Evolutionary conservation across 148 eudicot species (phyloP).

Genomic region (Fagopyrum homotropicum): DNA sequence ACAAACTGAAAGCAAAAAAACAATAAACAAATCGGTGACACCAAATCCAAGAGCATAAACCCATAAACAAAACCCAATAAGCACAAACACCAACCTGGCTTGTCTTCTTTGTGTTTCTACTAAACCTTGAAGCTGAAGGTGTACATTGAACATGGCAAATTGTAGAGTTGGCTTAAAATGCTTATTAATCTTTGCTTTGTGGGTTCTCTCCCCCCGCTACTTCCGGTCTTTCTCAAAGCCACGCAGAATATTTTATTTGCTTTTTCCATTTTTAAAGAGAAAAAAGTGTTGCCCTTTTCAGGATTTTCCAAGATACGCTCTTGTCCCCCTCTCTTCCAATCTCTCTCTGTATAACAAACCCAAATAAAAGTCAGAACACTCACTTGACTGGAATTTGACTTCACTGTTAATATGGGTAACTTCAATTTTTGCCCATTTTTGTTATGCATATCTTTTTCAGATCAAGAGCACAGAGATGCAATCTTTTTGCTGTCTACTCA

Average conservation of each 20-base stretch:
- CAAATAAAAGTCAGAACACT: slow-evolving; percentile 1
- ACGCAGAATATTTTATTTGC: slow-evolving; percentile 5
- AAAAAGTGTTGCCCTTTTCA: slow-evolving; percentile 42
- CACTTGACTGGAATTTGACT: not conserved
- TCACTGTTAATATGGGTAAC: not conserved
- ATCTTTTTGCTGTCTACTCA: not conserved
- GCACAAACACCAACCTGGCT: slow-evolving; percentile 15
- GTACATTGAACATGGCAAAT: slow-evolving; percentile 28
- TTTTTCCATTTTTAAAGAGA: slow-evolving; percentile 27
- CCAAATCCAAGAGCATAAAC: slow-evolving; percentile 6
- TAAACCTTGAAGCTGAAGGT: slow-evolving; percentile 13
- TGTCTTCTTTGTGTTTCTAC: slow-evolving; percentile 17
- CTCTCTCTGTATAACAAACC: not conserved
- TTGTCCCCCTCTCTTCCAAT: slow-evolving; percentile 37
- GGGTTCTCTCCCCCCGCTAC: not conserved
- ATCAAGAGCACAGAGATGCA: not conserved
- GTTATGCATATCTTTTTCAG: not conserved
- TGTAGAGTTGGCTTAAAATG: not conserved
- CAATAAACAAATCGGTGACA: slow-evolving; percentile 10
- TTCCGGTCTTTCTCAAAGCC: slow-evolving; percentile 20
- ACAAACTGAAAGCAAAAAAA: slow-evolving; percentile 13
- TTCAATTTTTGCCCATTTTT: not conserved
- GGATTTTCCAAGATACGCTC: slow-evolving; percentile 59
- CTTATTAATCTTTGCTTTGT: not conserved
- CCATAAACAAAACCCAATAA: slow-evolving; percentile 15